Base-by-base conservation (phyloP, 345 rosid species). In the Rhizophora apiculata region DNA sequence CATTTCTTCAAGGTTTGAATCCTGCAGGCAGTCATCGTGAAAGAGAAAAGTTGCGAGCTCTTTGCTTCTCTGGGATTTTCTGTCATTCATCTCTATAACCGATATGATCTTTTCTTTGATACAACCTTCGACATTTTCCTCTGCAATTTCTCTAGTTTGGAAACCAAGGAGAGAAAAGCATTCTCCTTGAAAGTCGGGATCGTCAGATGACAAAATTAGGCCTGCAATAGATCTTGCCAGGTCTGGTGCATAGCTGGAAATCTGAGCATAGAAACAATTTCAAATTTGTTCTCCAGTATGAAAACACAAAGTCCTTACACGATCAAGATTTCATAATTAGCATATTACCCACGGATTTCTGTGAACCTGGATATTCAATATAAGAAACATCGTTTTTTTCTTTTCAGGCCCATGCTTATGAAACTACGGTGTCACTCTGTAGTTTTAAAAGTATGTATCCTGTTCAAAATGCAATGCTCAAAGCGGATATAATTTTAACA, bases 201-300 rank as follows among this genome's bases (percentile, higher is more conserved):
- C 96, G 22, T 80, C 77, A 8, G 96, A 92, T 32, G 92, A 83
- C 78, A 84, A 65, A 60, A 95, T 84, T 65, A 95, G 88, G 66
- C 94, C 91, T 39, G 96, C 82, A 52, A 88, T 76, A 68, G 96
- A 83, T 77, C 82, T 92, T 70, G 99, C 92, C 68, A 95, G 94
- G 79, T 84, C 96, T 73, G 99, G 96, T 52, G 88, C 98, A 75
- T 90, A 82, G 72, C 85, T 82, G 81, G 87, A 81, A 74, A 85
- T 86, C 98, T 95, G 82, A 61, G 52, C 29, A 79, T 66, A 11
- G 30, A 55, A 27, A 65, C 49, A 55, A 24, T 65, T 65, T 24
- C 18, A 36, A 60, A 36, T 29, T 37, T 29, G 5, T 53, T 48
- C 24, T 32, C 34, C 68, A 53, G 39, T 26, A 5, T 27, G 56